phyloP scores from a whole-genome alignment of 768 basidiomycete species.

The Botryobasidium botryosum region DNA sequence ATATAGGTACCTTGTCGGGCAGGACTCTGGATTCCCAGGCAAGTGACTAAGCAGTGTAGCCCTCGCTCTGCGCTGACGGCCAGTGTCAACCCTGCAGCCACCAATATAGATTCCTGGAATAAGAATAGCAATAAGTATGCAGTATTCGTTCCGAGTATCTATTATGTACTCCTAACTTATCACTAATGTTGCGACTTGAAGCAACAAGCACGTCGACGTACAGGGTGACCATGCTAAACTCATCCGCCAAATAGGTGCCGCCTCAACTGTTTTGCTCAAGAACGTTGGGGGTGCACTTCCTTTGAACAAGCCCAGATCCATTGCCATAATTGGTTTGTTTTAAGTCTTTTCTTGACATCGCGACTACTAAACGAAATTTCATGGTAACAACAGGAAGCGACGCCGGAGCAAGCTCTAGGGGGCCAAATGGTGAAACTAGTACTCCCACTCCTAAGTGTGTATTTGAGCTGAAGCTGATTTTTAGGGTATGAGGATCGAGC shows the following conservation, averaged over 20 bases:
- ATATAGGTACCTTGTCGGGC: slow-evolving; percentile 35
- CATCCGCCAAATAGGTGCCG: slow-evolving; percentile 41
- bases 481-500: neutral
- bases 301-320: slow-evolving; percentile 28
- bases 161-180: too few relatives aligned
- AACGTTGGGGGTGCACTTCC: slow-evolving; percentile 33
- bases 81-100: slow-evolving; percentile 54
- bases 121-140: too few relatives aligned
- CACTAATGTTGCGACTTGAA: too few relatives aligned
- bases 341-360: neutral
- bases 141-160: too few relatives aligned
- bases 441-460: too few relatives aligned
- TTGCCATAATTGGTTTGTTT: slow-evolving; percentile 34
- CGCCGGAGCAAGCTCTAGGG: slow-evolving; percentile 34
- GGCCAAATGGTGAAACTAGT: too few relatives aligned
- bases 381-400: slow-evolving; percentile 22
- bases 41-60: neutral
- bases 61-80: slow-evolving; percentile 15
- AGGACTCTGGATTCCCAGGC: slow-evolving; percentile 47
- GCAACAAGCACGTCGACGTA: slow-evolving; percentile 27
- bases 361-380: neutral
- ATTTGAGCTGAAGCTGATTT: neutral
- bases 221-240: slow-evolving; percentile 26
- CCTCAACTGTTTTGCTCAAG: slow-evolving; percentile 50
- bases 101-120: slow-evolving; percentile 10